Base-by-base conservation (phyloP, 2,329 filamentous ascomycete genomes). In the Microcyclosporella mali region DNA sequence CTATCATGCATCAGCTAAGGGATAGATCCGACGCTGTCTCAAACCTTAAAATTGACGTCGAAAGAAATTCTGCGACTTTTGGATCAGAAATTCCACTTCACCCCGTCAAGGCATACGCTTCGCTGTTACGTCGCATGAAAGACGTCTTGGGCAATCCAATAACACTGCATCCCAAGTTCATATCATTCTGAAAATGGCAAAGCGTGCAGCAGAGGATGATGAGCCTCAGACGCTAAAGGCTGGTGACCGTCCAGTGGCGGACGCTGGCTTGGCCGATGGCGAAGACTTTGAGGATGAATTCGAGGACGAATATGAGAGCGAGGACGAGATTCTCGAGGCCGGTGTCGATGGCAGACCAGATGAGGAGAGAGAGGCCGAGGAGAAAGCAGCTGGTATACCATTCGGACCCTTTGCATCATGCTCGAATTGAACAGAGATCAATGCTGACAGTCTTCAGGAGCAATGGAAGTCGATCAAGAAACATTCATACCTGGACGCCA, bases 401-500 rank as follows among this genome's bases (percentile, higher is more conserved):
- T 34, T 17, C 11, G 41, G 28, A 41, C 12, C 28, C 33, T 16
- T 29, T 16, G 4, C 30, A 32, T 32, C 11, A 4, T 6, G 4
- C 30, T 32, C 30, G 27, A 29, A 4, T 32, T 12, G 30, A 32
- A n/a, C 12, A 32, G 30, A 32, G n/a, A 6, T 32, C 12, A n/a
- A 14, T n/a, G 12, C 30, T 14, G 30, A 16, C 30, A 12, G n/a
- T 32, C 11, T 16, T 12, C 63, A 77, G 82, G 82, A 59, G 85
- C 82, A 37, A 97, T 95, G 89, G 86, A 95, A 33, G 79, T 95
- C 40, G 90, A 97, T 68, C 85, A 90, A 61, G 83, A 85, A 64
- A 94, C 88, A 31, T 98, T 97, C 68, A 95, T 98, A 58, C 88
- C 94, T 54, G 92, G 92, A 51, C 81, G 92, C 59, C 88, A 88